A percentile compares a stretch with the other conserved stretches of the same genome.
Conservation (phyloP, 169 alveolate species). For the Eimeria necatrix region DNA sequence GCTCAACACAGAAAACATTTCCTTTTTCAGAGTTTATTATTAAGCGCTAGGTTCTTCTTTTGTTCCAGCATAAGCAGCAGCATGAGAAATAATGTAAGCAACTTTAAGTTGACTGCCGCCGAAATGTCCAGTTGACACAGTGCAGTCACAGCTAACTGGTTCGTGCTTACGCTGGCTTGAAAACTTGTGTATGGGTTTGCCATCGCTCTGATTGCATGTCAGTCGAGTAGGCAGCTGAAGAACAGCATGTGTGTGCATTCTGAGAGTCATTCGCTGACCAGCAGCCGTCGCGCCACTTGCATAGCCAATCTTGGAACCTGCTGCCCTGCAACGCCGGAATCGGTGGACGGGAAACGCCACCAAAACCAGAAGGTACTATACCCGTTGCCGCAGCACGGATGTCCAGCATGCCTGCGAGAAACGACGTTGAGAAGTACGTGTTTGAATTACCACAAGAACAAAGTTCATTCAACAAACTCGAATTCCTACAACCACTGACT, state of each 20-base stretch:
- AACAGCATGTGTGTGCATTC: not conserved
- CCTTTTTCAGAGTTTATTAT: not conserved
- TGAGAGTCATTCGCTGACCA: not conserved
- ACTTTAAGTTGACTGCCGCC: too few species aligned
- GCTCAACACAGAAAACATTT: not conserved
- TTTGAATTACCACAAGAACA: not conserved
- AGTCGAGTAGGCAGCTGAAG: not conserved
- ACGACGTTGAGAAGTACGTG: not conserved
- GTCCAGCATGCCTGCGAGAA: conserved; percentile 36
- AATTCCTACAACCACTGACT: not conserved
- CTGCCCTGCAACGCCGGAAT: conserved; percentile 41
- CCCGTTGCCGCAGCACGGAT: conserved; percentile 63
- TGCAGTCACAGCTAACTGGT: not conserved
- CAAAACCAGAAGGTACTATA: not conserved
- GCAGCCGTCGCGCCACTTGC: conserved; percentile 38
- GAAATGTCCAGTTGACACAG: too few species aligned
- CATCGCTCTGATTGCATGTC: not conserved
- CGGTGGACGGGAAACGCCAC: not conserved
- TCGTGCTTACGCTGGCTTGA: conserved; percentile 53
- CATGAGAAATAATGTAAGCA: not conserved
- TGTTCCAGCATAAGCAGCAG: not conserved
- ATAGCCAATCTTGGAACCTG: conserved; percentile 25
- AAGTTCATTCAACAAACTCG: too few species aligned
- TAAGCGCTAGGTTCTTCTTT: too few species aligned
- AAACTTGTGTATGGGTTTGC: conserved; percentile 29